phyloP scores from a whole-genome alignment of 768 basidiomycete genomes.

The Cyathus striatus region DNA sequence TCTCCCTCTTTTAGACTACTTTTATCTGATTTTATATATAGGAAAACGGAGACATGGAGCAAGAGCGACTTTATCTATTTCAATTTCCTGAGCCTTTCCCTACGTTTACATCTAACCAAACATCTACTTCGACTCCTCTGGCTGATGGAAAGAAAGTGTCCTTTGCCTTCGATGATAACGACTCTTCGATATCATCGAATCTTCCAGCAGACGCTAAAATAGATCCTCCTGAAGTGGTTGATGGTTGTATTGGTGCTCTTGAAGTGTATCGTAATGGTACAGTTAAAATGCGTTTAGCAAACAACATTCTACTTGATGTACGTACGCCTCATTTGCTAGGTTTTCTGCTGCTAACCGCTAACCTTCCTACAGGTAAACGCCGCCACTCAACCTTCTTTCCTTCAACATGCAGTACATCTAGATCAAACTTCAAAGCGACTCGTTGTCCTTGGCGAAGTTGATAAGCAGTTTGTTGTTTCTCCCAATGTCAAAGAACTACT shows the following conservation, averaged over 20 bases:
- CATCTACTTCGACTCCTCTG: constrained; percentile 24
- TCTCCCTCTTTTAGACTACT: neutral
- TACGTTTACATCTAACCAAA: constrained; percentile 43
- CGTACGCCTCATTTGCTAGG: constrained; percentile 12
- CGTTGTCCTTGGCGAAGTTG: constrained; percentile 79
- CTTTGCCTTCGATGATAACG: constrained; percentile 58
- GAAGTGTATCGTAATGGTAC: constrained; percentile 83
- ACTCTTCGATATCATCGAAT: constrained; percentile 15
- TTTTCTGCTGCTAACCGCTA: constrained; percentile 4
- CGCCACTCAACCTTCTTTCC: constrained; percentile 81
- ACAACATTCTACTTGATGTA: constrained; percentile 83
- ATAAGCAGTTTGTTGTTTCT: constrained; percentile 78
- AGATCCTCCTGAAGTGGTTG: constrained; percentile 34
- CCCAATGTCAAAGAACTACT: constrained; percentile 80
- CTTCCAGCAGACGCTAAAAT: constrained; percentile 20
- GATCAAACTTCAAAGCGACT: constrained; percentile 56
- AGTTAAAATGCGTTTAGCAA: constrained; percentile 80
- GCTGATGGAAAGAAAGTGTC: constrained; percentile 50
- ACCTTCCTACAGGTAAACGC: constrained; percentile 55
- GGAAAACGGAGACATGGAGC: no score
- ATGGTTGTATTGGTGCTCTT: constrained; percentile 80
- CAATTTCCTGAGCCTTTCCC: constrained; percentile 90
- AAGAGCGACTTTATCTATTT: constrained; percentile 79
- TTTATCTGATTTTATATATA: constrained; percentile 12
- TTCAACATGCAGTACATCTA: constrained; percentile 80